phyloP scores from a whole-genome alignment of 441 rosid genomes.

The Corymbia calophylla region DNA sequence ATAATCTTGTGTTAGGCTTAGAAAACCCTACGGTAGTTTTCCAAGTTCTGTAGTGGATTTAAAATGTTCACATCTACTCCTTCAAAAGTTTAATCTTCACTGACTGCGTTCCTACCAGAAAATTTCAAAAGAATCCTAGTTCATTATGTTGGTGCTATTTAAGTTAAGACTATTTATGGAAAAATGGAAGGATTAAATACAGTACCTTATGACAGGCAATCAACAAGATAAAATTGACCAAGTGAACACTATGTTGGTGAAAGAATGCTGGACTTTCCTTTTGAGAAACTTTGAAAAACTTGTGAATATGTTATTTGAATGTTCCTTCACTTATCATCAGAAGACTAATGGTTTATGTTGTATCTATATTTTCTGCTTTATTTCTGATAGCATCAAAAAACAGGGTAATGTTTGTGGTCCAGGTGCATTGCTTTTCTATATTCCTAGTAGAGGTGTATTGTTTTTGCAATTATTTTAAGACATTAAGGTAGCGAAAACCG shows the following conservation, averaged over 20 bases:
- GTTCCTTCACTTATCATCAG: not conserved
- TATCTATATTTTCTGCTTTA: not conserved
- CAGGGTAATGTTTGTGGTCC: not conserved
- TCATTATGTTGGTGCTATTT: not conserved
- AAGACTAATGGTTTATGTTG: not conserved
- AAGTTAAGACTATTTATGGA: not conserved
- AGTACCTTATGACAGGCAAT: not conserved
- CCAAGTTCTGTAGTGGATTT: not conserved
- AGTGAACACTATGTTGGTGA: not conserved
- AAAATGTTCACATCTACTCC: not conserved
- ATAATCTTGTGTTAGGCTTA: not conserved
- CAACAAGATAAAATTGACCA: not conserved
- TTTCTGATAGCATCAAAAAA: not conserved
- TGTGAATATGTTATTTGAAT: not conserved
- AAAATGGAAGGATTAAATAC: not conserved
- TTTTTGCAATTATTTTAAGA: not conserved
- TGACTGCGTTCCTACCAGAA: not conserved
- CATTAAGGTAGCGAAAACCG: not conserved
- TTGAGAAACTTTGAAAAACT: not conserved
- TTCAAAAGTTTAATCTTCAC: not conserved
- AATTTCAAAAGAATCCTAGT: not conserved
- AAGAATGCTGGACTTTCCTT: not conserved
- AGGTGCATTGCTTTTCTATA: not conserved
- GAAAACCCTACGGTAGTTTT: not conserved
- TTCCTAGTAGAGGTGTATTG: not conserved